Base-by-base conservation (phyloP, 345 rosid genomes). In the Pistacia atlantica region DNA sequence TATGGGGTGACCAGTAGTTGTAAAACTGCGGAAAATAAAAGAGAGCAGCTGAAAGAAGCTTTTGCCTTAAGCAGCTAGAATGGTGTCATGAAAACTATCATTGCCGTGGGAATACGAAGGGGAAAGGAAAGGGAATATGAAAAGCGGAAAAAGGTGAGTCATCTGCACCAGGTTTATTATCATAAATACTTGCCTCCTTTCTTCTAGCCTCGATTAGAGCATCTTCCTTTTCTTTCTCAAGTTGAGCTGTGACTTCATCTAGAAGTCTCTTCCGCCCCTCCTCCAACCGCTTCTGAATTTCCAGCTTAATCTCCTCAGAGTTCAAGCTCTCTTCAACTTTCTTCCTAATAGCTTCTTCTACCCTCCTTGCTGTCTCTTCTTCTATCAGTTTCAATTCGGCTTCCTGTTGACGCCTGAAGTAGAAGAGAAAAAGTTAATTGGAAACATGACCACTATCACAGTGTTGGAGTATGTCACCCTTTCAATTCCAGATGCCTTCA, bases 291-390 rank as follows among this genome's bases (percentile, higher is more conserved):
- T 71, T 88, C 78, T 83, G 84, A 78, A 96, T 85, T 83, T 93
- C 95, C 83, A 72, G 55, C 85, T 87, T 86, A 75, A 91, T 86
- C 81, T 87, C 97, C 73, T 86, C 91, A 17, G 89, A 81, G 69
- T 85, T 93, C 83, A 96, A 91, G 66, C 92, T 83, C 89, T 91
- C 97, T 78, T 88, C 95, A 55, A 96, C 98, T 72, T 81, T 88
- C 84, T 82, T 89, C 85, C 60, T 77, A 67, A 96, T 89, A 74
- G 91, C 93, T 83, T 89, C 94, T 83, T 91, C 98, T 72, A 93
- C 90, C 75, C 98, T 87, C 78, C 86, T 96, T 46, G 86, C 80
- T 71, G 98, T 96, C 84, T 96, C 99, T 84, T 96, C 99, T 86
- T 92, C 95, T 59, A 96, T 85, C 48, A 96, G 87, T 80, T 92